A percentile compares a stretch with the other conserved stretches of the same genome.
phyloP scores from a whole-genome alignment of 2,329 filamentous ascomycete species.

The Bipolaris zeicola region DNA sequence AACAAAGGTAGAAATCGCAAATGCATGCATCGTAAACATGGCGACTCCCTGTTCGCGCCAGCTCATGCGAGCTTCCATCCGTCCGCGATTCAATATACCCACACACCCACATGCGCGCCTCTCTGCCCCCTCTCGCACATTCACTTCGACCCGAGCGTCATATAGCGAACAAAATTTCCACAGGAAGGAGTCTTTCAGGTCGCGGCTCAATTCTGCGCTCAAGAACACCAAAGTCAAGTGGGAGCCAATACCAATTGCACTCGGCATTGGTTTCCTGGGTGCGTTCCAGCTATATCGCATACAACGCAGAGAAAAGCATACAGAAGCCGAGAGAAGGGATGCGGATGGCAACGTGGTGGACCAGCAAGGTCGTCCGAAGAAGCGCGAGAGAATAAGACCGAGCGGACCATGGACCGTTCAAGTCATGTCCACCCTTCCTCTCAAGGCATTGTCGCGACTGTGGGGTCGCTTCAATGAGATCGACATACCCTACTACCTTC shows the following conservation, averaged over 20 bases:
- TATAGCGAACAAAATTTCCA: conserved; percentile 51
- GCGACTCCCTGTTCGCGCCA: conserved; percentile 33
- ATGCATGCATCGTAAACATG: conserved; percentile 35
- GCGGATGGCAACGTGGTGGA: conserved; percentile 54
- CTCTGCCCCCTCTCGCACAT: conserved; percentile 34
- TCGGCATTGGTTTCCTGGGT: conserved; percentile 84
- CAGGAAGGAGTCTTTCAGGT: conserved; percentile 60
- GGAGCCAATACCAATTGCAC: conserved; percentile 86
- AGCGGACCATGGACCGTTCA: conserved; percentile 93
- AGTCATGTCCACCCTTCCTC: conserved; percentile 88
- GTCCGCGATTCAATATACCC: conserved; percentile 17
- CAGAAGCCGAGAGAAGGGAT: conserved; percentile 46
- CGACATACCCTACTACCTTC: conserved; percentile 83
- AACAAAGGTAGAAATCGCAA: not conserved
- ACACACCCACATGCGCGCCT: conserved; percentile 24
- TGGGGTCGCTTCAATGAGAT: conserved; percentile 94
- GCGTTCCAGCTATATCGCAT: conserved; percentile 83
- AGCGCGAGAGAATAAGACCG: conserved; percentile 70
- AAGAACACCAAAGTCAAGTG: conserved; percentile 74
- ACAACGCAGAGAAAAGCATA: conserved; percentile 57
- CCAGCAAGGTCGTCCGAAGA: conserved; percentile 53
- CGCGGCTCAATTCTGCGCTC: conserved; percentile 63
- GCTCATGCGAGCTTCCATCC: conserved; percentile 30
- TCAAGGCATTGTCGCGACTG: conserved; percentile 86
- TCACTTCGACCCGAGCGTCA: conserved; percentile 49